Evolutionary conservation across 768 basidiomycete species (phyloP).

Genomic region (Mycena galopus): DNA sequence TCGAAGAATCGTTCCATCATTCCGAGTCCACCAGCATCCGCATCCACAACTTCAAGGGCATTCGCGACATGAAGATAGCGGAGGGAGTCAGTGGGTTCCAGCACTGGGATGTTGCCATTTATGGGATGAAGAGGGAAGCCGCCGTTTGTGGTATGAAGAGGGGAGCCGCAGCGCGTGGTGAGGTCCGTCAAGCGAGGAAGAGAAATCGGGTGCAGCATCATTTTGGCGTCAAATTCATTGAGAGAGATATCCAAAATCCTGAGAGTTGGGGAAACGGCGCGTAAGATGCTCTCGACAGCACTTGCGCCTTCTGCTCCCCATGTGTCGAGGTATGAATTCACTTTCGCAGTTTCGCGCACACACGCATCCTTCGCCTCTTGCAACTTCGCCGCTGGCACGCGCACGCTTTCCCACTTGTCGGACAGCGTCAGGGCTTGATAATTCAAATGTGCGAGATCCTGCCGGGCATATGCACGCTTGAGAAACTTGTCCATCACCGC

Average conservation of each 20-base stretch:
- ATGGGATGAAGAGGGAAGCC: slow-evolving; percentile 41
- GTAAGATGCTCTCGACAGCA: slow-evolving; percentile 33
- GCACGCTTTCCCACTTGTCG: too few species aligned
- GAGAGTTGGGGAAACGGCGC: slow-evolving; percentile 40
- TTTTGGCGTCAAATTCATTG: slow-evolving; percentile 35
- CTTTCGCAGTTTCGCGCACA: background rate
- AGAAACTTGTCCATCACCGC: slow-evolving; percentile 15
- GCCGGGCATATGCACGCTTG: background rate
- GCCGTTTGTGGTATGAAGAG: slow-evolving; percentile 33
- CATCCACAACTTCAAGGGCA: slow-evolving; percentile 37
- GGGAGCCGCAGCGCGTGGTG: slow-evolving; percentile 46
- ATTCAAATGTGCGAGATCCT: background rate
- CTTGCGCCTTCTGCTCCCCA: slow-evolving; percentile 1
- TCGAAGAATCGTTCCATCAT: slow-evolving; percentile 39
- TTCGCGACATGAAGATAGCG: slow-evolving; percentile 39
- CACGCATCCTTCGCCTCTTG: background rate
- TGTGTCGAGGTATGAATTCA: background rate
- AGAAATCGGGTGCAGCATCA: slow-evolving; percentile 36
- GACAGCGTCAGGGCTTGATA: background rate
- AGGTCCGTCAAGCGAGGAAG: slow-evolving; percentile 45
- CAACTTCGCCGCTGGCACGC: too few species aligned
- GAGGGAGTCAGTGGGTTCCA: slow-evolving; percentile 39
- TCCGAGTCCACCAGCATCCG: too few species aligned
- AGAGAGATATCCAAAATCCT: slow-evolving; percentile 43
- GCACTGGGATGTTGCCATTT: slow-evolving; percentile 11